Evolutionary conservation across 129 eudicot species (phyloP).

Genomic region (Saussurea involucrata): DNA sequence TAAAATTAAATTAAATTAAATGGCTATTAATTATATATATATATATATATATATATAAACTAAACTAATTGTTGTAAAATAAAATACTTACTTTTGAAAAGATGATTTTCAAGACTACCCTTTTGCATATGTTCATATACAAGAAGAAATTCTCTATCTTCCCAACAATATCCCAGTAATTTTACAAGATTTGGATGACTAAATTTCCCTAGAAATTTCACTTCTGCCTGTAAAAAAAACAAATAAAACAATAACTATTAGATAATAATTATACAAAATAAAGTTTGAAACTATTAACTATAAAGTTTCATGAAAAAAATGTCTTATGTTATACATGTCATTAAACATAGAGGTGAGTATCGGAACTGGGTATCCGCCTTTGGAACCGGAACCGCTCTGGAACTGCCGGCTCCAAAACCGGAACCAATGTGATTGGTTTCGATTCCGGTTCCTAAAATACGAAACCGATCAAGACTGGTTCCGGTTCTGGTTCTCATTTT

Average conservation of each 20-base stretch:
- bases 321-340: neutral
- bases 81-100: constrained; percentile 58
- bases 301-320: neutral
- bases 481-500: no score
- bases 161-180: constrained; percentile 75
- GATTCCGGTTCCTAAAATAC: no score
- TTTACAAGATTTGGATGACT: constrained; percentile 73
- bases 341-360: no score
- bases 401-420: no score
- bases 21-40: neutral
- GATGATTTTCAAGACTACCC: constrained; percentile 71
- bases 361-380: no score
- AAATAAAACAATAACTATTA: neutral
- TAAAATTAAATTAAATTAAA: neutral
- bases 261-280: neutral
- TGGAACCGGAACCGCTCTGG: no score
- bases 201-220: constrained; percentile 69
- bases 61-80: neutral
- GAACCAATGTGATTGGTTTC: no score
- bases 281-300: neutral
- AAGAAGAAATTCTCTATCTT: constrained; percentile 57
- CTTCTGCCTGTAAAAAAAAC: constrained; percentile 57
- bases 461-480: no score
- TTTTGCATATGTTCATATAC: constrained; percentile 71
- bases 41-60: neutral